A percentile compares a stretch with the other conserved stretches of the same genome.
Evolutionary conservation across 257 asterid species (phyloP).

Genomic region (Salvia miltiorrhiza): DNA sequence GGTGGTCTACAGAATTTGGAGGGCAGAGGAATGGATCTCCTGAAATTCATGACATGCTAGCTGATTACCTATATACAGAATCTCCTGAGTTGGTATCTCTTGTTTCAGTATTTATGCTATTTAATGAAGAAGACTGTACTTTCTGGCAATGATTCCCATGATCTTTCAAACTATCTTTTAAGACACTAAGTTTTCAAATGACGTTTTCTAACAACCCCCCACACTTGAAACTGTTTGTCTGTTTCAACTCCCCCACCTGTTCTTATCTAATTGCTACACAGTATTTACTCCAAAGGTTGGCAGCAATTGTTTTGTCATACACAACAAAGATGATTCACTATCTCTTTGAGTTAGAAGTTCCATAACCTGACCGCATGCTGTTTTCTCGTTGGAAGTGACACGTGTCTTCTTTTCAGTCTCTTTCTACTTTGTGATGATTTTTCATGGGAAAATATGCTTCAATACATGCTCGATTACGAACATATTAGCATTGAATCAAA

Average conservation of each 20-base stretch:
- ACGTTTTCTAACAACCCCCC: neutral
- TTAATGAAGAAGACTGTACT: neutral
- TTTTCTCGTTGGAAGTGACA: neutral
- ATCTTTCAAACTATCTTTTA: neutral
- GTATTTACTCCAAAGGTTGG: neutral
- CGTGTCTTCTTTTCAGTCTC: neutral
- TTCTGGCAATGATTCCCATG: neutral
- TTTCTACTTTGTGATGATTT: neutral
- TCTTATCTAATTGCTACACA: neutral
- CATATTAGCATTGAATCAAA: neutral
- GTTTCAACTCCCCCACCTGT: neutral
- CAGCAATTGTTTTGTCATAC: neutral
- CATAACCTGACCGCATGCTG: neutral
- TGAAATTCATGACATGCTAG: slow-evolving; percentile 92
- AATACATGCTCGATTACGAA: neutral
- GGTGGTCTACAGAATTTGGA: slow-evolving; percentile 96
- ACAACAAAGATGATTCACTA: neutral
- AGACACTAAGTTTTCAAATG: neutral
- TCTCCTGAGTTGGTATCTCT: slow-evolving; percentile 85
- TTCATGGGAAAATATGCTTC: slow-evolving; percentile 4
- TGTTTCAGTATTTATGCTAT: slow-evolving; percentile 13
- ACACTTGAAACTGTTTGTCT: neutral
- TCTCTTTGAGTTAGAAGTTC: neutral
- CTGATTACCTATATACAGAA: slow-evolving; percentile 80
- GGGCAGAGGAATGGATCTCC: slow-evolving; percentile 73